Evolutionary conservation across 2,329 filamentous ascomycete species (phyloP).

Genomic region (Leptographium procerum): DNA sequence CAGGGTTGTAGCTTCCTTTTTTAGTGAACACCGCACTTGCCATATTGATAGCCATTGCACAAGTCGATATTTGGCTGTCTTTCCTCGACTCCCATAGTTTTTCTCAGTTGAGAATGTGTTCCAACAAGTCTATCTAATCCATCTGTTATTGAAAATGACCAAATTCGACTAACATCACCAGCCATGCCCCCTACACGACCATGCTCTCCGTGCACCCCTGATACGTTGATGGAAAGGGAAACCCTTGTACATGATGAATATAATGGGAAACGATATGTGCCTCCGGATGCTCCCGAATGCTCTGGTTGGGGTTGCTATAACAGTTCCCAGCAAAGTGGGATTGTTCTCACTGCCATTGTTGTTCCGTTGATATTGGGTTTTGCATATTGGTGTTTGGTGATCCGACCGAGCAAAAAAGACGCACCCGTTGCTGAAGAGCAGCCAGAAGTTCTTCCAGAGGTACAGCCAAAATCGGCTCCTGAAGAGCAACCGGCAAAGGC

Average conservation of each 20-base stretch:
- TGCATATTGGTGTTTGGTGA: slow-evolving; percentile 20
- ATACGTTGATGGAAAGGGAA: background rate
- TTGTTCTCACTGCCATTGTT: slow-evolving; percentile 25
- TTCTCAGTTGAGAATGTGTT: too few species aligned
- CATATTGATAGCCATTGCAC: background rate
- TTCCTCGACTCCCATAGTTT: too few species aligned
- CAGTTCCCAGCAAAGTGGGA: slow-evolving; percentile 24
- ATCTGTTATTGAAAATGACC: background rate
- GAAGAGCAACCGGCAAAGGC: background rate
- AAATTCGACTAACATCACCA: background rate
- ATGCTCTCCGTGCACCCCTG: background rate
- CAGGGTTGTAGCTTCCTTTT: background rate
- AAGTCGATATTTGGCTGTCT: background rate
- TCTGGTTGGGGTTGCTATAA: slow-evolving; percentile 29
- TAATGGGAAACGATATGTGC: background rate
- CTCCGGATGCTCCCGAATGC: slow-evolving; percentile 13
- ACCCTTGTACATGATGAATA: background rate
- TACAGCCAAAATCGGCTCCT: background rate
- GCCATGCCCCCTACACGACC: background rate
- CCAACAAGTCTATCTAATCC: too few species aligned
- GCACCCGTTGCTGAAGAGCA: background rate
- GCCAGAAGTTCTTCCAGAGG: background rate
- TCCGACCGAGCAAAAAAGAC: slow-evolving; percentile 2
- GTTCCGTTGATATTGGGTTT: slow-evolving; percentile 17
- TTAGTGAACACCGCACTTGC: background rate